A percentile compares a stretch with the other conserved stretches of the same genome.
These are phyloP conservation scores for Elongisporangium prolatum DNA, from an alignment of 352 stramenopile species.

Conservation along the genomic window DNA sequence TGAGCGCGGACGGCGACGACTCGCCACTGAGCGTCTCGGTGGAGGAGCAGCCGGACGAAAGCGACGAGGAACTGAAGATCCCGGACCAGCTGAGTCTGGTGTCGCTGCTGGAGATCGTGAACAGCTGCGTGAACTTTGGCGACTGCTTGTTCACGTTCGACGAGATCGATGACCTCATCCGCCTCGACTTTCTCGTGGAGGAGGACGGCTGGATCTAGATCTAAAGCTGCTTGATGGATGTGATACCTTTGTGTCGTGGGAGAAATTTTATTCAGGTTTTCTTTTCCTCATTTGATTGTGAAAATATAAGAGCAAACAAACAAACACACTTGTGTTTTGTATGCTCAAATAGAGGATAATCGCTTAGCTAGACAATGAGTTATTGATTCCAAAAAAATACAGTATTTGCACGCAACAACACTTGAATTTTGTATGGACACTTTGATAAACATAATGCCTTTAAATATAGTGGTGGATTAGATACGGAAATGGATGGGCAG, in stretches of 20 bases:
- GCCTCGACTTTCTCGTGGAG: slow-evolving; percentile 75
- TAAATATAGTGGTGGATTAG: background rate
- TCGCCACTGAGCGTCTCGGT: slow-evolving; percentile 19
- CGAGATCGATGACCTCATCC: slow-evolving; percentile 62
- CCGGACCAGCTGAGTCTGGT: slow-evolving; percentile 27
- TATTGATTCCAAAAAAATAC: too few species aligned
- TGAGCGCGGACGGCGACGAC: slow-evolving; percentile 17
- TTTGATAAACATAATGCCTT: too few species aligned
- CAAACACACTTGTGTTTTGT: too few species aligned
- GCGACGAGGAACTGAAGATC: slow-evolving; percentile 39
- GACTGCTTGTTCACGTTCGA: slow-evolving; percentile 45
- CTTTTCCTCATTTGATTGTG: background rate
- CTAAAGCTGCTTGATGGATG: background rate
- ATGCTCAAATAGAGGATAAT: too few species aligned
- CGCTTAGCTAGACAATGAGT: too few species aligned
- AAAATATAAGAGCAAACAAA: background rate
- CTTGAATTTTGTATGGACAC: too few species aligned
- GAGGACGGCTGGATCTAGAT: slow-evolving; percentile 84
- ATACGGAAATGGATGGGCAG: background rate
- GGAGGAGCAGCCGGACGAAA: slow-evolving; percentile 16
- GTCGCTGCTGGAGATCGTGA: slow-evolving; percentile 59
- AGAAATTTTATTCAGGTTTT: background rate
- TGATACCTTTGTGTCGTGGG: background rate
- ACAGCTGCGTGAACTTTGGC: slow-evolving; percentile 57
- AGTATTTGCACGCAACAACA: too few species aligned